Conservation (phyloP, 257 asterid genomes). For the Capsicum chinense region DNA sequence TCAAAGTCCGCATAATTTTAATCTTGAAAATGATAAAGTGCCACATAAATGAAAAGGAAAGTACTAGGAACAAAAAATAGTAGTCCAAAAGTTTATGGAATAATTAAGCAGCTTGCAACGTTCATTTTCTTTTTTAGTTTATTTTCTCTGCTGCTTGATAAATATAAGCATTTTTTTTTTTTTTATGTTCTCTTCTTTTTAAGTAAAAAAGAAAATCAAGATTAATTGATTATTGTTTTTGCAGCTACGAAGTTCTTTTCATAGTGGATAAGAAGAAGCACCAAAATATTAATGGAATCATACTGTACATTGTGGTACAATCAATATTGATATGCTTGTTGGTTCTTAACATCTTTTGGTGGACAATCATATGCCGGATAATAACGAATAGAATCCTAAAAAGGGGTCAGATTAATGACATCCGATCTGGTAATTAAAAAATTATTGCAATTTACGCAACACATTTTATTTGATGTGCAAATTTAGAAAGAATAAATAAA, state of each 20-base stretch:
- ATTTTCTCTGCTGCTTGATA: no score
- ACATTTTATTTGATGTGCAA: background rate
- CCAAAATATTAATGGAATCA: background rate
- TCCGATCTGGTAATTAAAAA: slow-evolving; percentile 38
- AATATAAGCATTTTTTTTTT: no score
- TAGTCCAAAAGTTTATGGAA: no score
- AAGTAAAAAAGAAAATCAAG: no score
- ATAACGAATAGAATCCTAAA: slow-evolving; percentile 21
- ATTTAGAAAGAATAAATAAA: no score
- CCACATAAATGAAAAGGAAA: no score
- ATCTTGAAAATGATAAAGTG: no score
- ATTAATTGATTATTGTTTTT: background rate
- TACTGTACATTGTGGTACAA: slow-evolving; percentile 34
- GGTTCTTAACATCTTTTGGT: slow-evolving; percentile 38
- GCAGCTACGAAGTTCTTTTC: slow-evolving; percentile 32
- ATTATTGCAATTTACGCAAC: background rate
- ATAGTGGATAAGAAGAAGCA: slow-evolving; percentile 26
- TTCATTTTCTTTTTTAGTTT: no score
- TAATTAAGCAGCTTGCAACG: no score
- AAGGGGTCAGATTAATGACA: slow-evolving; percentile 35
- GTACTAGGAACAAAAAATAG: no score
- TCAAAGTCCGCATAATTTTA: no score
- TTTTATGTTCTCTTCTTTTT: no score
- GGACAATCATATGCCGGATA: slow-evolving; percentile 34
- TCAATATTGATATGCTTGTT: slow-evolving; percentile 37